phyloP scores from a whole-genome alignment of 2,329 filamentous ascomycete species.

The Claviceps purpurea region DNA sequence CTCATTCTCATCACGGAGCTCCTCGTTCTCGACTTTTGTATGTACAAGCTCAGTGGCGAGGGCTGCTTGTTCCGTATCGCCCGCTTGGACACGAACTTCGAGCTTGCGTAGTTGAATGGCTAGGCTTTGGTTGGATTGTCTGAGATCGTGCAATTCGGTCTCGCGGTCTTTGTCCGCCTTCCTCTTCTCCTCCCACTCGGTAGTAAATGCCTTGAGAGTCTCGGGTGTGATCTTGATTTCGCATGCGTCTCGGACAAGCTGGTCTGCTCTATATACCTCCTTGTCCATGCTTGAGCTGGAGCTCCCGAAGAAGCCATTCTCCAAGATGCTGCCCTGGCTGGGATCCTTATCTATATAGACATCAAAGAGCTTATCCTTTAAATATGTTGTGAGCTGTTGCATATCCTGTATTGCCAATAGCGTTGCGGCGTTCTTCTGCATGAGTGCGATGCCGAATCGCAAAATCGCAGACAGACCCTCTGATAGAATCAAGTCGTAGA shows the following conservation, averaged over 20 bases:
- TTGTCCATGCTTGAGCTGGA: constrained; percentile 83
- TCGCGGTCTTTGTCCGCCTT: constrained; percentile 72
- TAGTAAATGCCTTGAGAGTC: constrained; percentile 64
- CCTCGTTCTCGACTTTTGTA: constrained; percentile 86
- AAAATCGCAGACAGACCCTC: constrained; percentile 88
- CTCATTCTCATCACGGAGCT: constrained; percentile 80
- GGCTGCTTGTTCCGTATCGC: constrained; percentile 80
- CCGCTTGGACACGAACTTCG: constrained; percentile 77
- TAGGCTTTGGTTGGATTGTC: constrained; percentile 51
- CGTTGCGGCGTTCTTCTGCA: constrained; percentile 79
- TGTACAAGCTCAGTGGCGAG: constrained; percentile 85
- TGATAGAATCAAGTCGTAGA: constrained; percentile 89
- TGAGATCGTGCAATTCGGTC: constrained; percentile 63
- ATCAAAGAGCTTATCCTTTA: constrained; percentile 91
- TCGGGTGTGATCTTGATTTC: constrained; percentile 75
- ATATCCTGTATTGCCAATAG: constrained; percentile 83
- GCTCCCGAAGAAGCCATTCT: constrained; percentile 94
- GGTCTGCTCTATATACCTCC: constrained; percentile 88
- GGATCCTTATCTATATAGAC: constrained; percentile 93
- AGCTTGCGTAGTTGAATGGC: constrained; percentile 68
- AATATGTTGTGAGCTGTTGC: constrained; percentile 71
- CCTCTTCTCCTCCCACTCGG: constrained; percentile 87
- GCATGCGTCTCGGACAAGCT: constrained; percentile 85
- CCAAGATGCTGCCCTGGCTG: constrained; percentile 81
- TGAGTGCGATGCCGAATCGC: constrained; percentile 87